Base-by-base conservation (phyloP, 768 basidiomycete species). In the Lactarius vividus region DNA sequence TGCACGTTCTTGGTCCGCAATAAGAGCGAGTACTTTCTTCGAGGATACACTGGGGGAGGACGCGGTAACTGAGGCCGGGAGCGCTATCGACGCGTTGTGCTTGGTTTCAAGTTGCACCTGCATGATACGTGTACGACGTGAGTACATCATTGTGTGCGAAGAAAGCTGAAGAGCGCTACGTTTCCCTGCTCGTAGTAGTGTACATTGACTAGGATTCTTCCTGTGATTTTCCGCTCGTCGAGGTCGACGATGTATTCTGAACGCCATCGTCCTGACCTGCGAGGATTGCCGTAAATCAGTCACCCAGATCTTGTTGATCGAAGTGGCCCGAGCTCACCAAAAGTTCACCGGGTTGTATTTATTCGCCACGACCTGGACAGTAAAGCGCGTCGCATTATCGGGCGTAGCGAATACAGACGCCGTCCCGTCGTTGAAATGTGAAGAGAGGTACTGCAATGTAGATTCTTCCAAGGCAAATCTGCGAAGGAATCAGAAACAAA, bases 101-200 rank as follows among this genome's bases (percentile, higher is more conserved):
- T 80, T 86, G 15, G 95, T 90, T 31, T 87, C 82, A 37, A 99
- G 83, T 84, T 98, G 97, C 37, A 98, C 96, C 92, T 98, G 70
- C 18, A 55, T 20, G 23, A 13, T 57, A 60, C 44, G 61, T 15
- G 26, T 37, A 33, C 37, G 10, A 39, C 28, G 11, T 35, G 33
- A 62, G 60, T 39, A 9, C 0, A 18, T 33, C 15, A 46, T 7
- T n/a, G 29, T 4, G 40, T 4, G 10, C 55, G 13, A 66, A 20
- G 58, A 23, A 59, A 39, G 3, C 28, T 33, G 57, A 29, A 49
- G 33, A 46, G 39, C 56, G 87, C 59, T 62, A 96, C 94, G 74
- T 96, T 96, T 70, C 96, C 96, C 74, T 97, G 94, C 75, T 99
- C 97, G 73, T 96, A 98, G 73, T 98, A 98, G 75, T 99, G 97